Base-by-base conservation (phyloP, 371 early-diverging fungal genomes). In the Conidiobolus incongruus region DNA sequence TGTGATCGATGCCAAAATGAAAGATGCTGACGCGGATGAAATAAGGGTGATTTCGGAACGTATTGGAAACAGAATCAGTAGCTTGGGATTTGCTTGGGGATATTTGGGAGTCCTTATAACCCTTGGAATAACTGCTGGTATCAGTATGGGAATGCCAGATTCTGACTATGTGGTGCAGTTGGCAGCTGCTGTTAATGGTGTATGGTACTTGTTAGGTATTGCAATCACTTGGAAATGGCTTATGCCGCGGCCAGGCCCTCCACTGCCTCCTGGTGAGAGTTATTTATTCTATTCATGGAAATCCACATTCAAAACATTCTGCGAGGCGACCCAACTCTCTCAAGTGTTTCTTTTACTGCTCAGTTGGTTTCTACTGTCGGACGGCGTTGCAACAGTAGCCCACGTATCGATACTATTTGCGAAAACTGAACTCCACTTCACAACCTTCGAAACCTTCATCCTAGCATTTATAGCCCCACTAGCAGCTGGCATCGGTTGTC, bases 211-310 rank as follows among this genome's bases (percentile, higher is more conserved):
- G 0, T 57, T 65, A 12, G 42, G 58, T 21, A 47, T 62, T 44
- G 46, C 53, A 11, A 47, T 60, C 24, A 45, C 58, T 4, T 24
- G 49, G 30, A 51, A 51, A 36, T 59, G 41, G 47, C 49, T 72
- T 45, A 53, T 55, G n/a, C 47, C 60, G 1, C 61, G 70, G 3
- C 69, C 70, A 10, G 72, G 74, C 6, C 62, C 64, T 4, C 72
- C 71, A 3, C 47, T 77, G 28, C 60, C 64, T 0, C 45, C 33
- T 13, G 55, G 60, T 19, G 55, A 52, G 21, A 69, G 59, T 45
- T 49, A 54, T 21, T 38, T 66, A 30, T 31, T 57, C 0, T 70
- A 56, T 48, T 62, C 65, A 2, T 60, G 59, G 59, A 55, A 55
- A 37, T 21, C 40, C 47, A 50, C 53, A 15, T 50, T 53, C 24